Evolutionary conservation across 2,329 filamentous ascomycete genomes (phyloP), one percentile per base, ranked within the genome.

Genomic region (Hypoxylon sp.): DNA sequence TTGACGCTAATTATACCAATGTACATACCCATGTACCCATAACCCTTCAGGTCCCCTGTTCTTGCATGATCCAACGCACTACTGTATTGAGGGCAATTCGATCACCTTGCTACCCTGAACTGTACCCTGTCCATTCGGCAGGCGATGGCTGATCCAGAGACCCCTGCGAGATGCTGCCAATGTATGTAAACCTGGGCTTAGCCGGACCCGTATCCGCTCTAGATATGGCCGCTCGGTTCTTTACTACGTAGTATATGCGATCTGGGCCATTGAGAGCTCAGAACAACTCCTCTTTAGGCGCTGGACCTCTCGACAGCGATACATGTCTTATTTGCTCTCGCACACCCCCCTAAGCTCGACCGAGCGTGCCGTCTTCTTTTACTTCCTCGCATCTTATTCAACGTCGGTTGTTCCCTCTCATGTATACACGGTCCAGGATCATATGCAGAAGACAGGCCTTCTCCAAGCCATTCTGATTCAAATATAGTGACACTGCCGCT

Each of bases 171-270:
- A 72, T 75, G 67, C 74, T 76, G 72, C 75, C 72, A 73, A 75
- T 70, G 66, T 66, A 76, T 79, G 77, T 76, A 79, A 73, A 74
- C 74, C 75, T 77, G 76, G 78, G 75, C 77, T 78, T 79, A 75
- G 79, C 81, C 80, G 81, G 80, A 77, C 80, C 68, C 79, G 79
- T 79, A 80, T 80, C 80, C 80, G 81, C 80, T 80, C 78, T 76
- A 79, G 78, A 81, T 80, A 79, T 79, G 78, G 77, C 77, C 77
- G 75, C 78, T 78, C 77, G 77, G 76, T 78, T 78, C 73, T 72
- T 73, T 68, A 72, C 71, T 71, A 74, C 68, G 72, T 75, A 73
- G 73, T 78, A 80, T 75, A 77, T 79, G 75, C 74, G 75, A 77
- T 77, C 80, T 76, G 75, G 76, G 78, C 81, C 81, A 82, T 78